phyloP scores from a whole-genome alignment of 257 asterid genomes.

The Solanum pinnatisectum region DNA sequence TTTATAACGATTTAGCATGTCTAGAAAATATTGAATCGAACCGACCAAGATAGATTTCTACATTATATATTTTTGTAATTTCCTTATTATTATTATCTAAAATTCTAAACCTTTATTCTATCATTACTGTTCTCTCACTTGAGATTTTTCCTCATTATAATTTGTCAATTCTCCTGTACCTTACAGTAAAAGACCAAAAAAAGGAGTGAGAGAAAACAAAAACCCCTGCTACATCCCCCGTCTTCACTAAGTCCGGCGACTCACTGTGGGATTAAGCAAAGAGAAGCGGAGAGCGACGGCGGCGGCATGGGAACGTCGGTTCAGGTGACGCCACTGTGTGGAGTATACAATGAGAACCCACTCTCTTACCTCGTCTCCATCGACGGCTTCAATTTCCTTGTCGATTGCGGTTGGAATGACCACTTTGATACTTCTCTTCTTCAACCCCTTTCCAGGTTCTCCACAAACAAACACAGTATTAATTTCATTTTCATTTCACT shows the following conservation, averaged over 20 bases:
- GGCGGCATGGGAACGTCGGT: conserved; percentile 85
- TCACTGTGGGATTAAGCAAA: neutral
- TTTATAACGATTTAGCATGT: no score
- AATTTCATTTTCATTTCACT: neutral
- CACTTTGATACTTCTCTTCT: conserved; percentile 85
- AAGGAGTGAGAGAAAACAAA: neutral
- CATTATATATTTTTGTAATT: neutral
- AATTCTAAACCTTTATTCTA: neutral
- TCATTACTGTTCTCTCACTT: neutral
- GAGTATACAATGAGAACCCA: conserved; percentile 89
- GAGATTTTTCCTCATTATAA: neutral
- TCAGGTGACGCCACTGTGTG: conserved; percentile 91
- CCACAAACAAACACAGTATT: neutral
- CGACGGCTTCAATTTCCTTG: conserved; percentile 81
- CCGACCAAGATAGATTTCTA: no score
- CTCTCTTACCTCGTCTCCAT: conserved; percentile 81
- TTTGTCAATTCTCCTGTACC: neutral
- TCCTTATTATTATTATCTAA: neutral
- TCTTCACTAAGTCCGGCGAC: neutral
- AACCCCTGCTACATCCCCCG: neutral
- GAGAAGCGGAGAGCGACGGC: neutral
- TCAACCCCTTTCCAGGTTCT: conserved; percentile 81
- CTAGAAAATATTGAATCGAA: no score
- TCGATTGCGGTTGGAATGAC: conserved; percentile 99
- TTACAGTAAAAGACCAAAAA: neutral